Evolutionary conservation across 2,329 filamentous ascomycete species (phyloP).

Genomic region (Teratosphaeria epicoccoides): DNA sequence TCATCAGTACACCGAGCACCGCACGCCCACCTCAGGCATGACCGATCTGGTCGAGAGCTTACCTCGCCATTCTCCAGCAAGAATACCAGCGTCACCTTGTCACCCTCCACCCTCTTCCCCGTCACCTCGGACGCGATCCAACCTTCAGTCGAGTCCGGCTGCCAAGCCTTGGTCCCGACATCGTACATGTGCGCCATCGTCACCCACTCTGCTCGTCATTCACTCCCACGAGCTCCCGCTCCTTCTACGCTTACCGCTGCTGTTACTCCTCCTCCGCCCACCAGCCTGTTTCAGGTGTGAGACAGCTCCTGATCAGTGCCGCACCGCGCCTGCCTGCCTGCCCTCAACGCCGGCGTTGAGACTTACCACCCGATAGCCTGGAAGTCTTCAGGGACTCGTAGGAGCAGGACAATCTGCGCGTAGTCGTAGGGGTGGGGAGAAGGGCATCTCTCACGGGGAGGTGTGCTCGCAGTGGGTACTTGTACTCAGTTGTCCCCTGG

Average conservation of each 20-base stretch:
- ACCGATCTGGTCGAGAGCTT: conserved; percentile 15
- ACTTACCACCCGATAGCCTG: background rate
- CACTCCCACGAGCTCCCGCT: background rate
- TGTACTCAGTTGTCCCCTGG: too few relatives aligned
- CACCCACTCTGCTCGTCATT: background rate
- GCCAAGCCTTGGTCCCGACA: conserved; percentile 95
- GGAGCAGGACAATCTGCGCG: too few relatives aligned
- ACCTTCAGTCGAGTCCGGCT: conserved; percentile 89
- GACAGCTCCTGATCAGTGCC: background rate
- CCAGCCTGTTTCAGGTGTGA: background rate
- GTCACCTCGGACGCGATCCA: conserved; percentile 95
- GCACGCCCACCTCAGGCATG: background rate
- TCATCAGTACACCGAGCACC: conserved; percentile 1
- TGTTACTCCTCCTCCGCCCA: background rate
- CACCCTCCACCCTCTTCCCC: conserved; percentile 71
- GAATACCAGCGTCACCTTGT: conserved; percentile 82
- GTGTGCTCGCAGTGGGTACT: too few relatives aligned
- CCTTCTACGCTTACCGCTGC: background rate
- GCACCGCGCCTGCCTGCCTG: background rate
- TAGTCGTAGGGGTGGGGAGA: too few relatives aligned
- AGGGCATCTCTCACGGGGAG: too few relatives aligned
- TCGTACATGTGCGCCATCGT: conserved; percentile 59
- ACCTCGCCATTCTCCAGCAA: conserved; percentile 90
- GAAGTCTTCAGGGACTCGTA: background rate
- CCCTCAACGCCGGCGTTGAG: background rate